Evolutionary conservation across 768 basidiomycete genomes (phyloP), one percentile per base, ranked within the genome.

Genomic region (Daedaleopsis nitida): DNA sequence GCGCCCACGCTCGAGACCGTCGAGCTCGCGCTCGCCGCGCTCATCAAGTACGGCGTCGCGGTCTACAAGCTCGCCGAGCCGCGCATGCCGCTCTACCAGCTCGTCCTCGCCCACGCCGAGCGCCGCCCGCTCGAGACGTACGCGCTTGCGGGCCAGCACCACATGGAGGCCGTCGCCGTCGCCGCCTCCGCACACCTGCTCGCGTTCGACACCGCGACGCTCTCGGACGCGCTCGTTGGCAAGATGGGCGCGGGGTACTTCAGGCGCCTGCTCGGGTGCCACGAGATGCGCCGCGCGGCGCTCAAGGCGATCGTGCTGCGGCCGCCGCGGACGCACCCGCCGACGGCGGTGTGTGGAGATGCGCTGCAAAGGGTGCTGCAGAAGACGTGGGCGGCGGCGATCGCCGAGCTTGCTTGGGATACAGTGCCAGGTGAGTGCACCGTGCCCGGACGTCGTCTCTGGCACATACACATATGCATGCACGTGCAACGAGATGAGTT

Each of bases 171-270:
- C 1, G 71, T 82, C 21, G 80, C 81, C 1, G 69, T 74, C 17
- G 63, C 67, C 17, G 64, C 74, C 0, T 81, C 79, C 1, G 66
- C 75, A 10, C 73, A 76, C 64, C 73, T 79, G 8, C 70, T 80
- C 44, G 70, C 76, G 3, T 69, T 69, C 45, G 64, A 75, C 2
- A 68, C 79, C 5, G 49, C 67, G 0, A 61, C 62, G 9, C 68
- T 83, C 43, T 72, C 77, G 1, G 78, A 81, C 58, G 72, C 70
- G 17, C 60, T 74, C 27, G 78, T 74, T 0, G 55, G 68, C 43
- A 65, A 68, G 12, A 79, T 81, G 55, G 80, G 80, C 1, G 66
- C 79, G 12, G 43, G 74, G 2, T 81, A 81, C 64, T 68, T 80
- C 54, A 74, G 71, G 27, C 70, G 77, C 37, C 70, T 82, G 10